Percentiles rank a stretch among this genome's conserved stretches.
These are phyloP conservation scores for Fusarium coicis DNA, from an alignment of 2,329 filamentous ascomycete genomes.

Conservation along the genomic window DNA sequence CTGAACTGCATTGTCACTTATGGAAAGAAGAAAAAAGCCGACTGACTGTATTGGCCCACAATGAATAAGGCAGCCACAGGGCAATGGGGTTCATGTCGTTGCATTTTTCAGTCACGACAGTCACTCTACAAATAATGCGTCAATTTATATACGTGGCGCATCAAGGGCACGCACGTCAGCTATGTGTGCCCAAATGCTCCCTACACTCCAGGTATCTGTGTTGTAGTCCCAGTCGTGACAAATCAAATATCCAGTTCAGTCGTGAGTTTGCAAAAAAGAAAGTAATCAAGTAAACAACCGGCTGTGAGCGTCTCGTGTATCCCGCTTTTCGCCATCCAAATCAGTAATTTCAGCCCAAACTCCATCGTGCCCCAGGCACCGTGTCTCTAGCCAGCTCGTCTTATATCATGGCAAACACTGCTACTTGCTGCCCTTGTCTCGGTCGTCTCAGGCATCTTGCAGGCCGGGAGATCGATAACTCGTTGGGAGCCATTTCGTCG, in stretches of 20 bases:
- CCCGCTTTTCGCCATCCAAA: constrained; percentile 34
- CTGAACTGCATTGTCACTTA: not conserved
- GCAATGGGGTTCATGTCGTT: not conserved
- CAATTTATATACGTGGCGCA: constrained; percentile 35
- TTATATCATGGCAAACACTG: not conserved
- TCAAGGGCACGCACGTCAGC: constrained; percentile 12
- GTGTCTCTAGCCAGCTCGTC: constrained; percentile 9
- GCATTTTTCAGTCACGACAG: not conserved
- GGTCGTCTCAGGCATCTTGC: not conserved
- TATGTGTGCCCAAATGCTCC: constrained; percentile 27
- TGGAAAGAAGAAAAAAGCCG: not conserved
- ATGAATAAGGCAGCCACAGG: not conserved
- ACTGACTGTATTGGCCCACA: not conserved
- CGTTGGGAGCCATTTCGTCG: not conserved
- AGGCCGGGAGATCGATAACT: not conserved
- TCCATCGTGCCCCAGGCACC: constrained; percentile 25
- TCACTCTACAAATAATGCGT: constrained; percentile 7
- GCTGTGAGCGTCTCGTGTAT: constrained; percentile 42
- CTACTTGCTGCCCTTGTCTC: not conserved
- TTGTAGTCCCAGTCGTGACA: constrained; percentile 20
- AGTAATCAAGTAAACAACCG: constrained; percentile 13
- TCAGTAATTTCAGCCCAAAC: constrained; percentile 28
- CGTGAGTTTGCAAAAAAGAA: constrained; percentile 3
- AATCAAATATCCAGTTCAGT: constrained; percentile 12
- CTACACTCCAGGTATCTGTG: constrained; percentile 39